Evolutionary conservation across 208 protist species (phyloP).

Genomic region (Leishmania martiniquensis): DNA sequence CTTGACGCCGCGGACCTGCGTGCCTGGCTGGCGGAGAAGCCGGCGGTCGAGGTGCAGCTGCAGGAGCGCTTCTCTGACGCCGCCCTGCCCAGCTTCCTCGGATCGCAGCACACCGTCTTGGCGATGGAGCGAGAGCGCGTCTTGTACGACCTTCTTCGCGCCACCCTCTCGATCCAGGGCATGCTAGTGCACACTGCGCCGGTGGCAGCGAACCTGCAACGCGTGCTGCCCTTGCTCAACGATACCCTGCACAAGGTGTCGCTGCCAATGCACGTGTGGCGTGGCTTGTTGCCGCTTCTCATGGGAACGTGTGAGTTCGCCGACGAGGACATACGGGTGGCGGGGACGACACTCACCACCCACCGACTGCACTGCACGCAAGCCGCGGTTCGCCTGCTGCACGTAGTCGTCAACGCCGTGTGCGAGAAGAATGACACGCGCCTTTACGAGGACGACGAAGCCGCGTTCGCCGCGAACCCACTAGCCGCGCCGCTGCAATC

Average conservation of each 20-base stretch:
- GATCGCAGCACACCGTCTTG: slow-evolving; percentile 17
- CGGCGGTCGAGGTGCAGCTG: slow-evolving; percentile 16
- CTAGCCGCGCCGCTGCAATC: slow-evolving; percentile 44
- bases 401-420: slow-evolving; percentile 47
- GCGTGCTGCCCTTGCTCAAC: slow-evolving; percentile 58
- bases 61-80: slow-evolving; percentile 11
- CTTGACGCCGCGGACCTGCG: slow-evolving; percentile 42
- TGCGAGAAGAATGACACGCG: slow-evolving; percentile 48
- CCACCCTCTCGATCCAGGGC: slow-evolving; percentile 50
- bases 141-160: slow-evolving; percentile 50
- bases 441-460: slow-evolving; percentile 63
- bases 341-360: slow-evolving; percentile 34
- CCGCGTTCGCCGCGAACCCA: slow-evolving; percentile 69
- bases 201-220: slow-evolving; percentile 36
- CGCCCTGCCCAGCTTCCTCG: slow-evolving; percentile 22
- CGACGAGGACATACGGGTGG: slow-evolving; percentile 34
- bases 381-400: slow-evolving; percentile 56
- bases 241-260: slow-evolving; percentile 40
- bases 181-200: slow-evolving; percentile 56
- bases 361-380: slow-evolving; percentile 51
- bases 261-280: slow-evolving; percentile 65
- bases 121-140: slow-evolving; percentile 35
- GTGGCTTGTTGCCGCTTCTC: slow-evolving; percentile 51
- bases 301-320: slow-evolving; percentile 30
- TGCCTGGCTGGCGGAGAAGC: slow-evolving; percentile 37